phyloP scores from a whole-genome alignment of 2,329 filamentous ascomycete genomes.

The Alternaria metachromatica region DNA sequence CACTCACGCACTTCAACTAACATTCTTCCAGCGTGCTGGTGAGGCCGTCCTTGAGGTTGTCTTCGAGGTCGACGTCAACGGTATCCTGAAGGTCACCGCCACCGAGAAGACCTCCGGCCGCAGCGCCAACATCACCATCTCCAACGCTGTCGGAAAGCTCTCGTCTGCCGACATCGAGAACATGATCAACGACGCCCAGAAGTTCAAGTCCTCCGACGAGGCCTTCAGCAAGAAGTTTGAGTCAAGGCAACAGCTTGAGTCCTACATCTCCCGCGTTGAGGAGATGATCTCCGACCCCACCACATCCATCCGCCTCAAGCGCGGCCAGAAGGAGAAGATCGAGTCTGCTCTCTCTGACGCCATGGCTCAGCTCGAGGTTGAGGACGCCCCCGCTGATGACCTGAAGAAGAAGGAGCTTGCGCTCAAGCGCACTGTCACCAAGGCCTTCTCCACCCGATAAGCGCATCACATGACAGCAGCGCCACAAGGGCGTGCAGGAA shows the following conservation, averaged over 20 bases:
- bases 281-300: conserved; percentile 98
- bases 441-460: conserved; percentile 94
- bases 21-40: conserved; percentile 66
- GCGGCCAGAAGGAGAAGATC: conserved; percentile 99
- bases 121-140: conserved; percentile 99
- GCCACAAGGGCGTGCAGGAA: conserved; percentile 17
- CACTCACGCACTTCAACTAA: neutral
- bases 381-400: conserved; percentile 89
- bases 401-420: conserved; percentile 99
- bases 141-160: conserved; percentile 99
- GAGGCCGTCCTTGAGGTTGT: conserved; percentile 97
- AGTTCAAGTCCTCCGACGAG: conserved; percentile 98
- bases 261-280: conserved; percentile 97
- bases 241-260: conserved; percentile 98
- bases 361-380: conserved; percentile 96
- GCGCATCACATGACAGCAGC: conserved; percentile 16
- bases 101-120: conserved; percentile 99
- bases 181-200: conserved; percentile 97
- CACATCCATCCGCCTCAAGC: conserved; percentile 97
- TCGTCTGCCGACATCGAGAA: conserved; percentile 93
- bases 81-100: conserved; percentile 98
- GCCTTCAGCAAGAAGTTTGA: conserved; percentile 99
- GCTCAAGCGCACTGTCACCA: conserved; percentile 96
- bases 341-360: conserved; percentile 96
- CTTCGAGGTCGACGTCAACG: conserved; percentile 99